Evolutionary conservation across 805 yeast species (phyloP).

Genomic region (Kluyveromyces starmeri): DNA sequence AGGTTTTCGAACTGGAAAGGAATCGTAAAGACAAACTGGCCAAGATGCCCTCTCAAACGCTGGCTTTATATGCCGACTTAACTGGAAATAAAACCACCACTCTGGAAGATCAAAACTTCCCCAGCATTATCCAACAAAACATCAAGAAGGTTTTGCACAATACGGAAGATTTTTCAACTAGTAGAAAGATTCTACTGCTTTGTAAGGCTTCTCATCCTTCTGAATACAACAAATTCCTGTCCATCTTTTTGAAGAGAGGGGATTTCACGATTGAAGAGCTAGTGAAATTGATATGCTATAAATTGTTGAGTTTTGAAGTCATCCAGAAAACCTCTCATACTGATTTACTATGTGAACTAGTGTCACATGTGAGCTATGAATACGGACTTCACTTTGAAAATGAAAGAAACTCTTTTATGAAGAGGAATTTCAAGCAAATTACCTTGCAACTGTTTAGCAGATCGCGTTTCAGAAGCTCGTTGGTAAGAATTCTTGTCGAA

Average conservation of each 20-base stretch:
- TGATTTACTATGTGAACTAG: constrained; percentile 11
- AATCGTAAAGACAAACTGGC: constrained; percentile 15
- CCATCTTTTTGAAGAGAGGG: constrained; percentile 26
- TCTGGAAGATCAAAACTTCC: constrained; percentile 13
- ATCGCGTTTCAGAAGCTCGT: constrained; percentile 2
- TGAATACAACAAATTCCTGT: constrained; percentile 27
- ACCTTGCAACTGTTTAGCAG: constrained; percentile 1
- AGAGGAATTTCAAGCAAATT: constrained; percentile 12
- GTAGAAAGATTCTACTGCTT: constrained; percentile 16
- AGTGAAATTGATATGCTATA: constrained; percentile 17
- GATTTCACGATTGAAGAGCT: constrained; percentile 17
- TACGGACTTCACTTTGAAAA: constrained; percentile 15
- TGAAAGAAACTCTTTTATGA: constrained; percentile 18
- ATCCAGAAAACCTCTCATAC: constrained; percentile 19
- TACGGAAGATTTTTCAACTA: constrained; percentile 3
- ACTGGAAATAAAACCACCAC: constrained; percentile 8
- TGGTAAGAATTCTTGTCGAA: constrained; percentile 14
- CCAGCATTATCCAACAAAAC: constrained; percentile 25
- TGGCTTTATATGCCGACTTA: constrained; percentile 10
- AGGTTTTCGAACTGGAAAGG: constrained; percentile 26
- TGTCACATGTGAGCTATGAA: constrained; percentile 6
- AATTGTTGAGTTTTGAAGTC: constrained; percentile 23
- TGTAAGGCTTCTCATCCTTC: constrained; percentile 16
- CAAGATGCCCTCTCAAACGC: constrained; percentile 13
- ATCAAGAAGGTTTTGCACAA: constrained; percentile 14